Conservation (phyloP, 352 stramenopile genomes). For the Globisporangium ultimum region DNA sequence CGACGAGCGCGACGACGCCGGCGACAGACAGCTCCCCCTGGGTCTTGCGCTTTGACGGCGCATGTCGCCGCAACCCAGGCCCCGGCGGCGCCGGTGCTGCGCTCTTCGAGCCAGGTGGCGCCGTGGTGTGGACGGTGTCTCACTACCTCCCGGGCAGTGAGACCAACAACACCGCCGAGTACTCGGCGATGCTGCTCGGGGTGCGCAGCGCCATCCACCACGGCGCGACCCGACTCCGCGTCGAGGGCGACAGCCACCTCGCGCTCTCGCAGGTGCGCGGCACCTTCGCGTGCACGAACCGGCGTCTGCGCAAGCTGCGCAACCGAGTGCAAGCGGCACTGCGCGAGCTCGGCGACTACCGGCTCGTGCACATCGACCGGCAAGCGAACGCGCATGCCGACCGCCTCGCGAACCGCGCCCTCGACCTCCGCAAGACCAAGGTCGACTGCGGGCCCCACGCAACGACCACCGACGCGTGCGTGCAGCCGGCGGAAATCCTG, state of each 20-base stretch:
- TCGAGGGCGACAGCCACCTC: constrained; percentile 11
- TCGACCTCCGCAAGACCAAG: no score
- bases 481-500: no score
- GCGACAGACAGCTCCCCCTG: not conserved
- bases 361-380: constrained; percentile 19
- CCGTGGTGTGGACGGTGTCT: constrained; percentile 3
- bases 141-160: constrained; percentile 1
- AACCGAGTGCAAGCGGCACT: no score
- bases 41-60: constrained; percentile 14
- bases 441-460: no score
- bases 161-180: constrained; percentile 31
- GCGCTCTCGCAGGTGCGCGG: not conserved
- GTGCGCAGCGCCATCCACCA: constrained; percentile 8
- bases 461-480: no score
- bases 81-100: constrained; percentile 15
- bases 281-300: constrained; percentile 1
- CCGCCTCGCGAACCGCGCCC: constrained; percentile 11
- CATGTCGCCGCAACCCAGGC: not conserved
- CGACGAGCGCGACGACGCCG: not conserved
- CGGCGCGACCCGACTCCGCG: not conserved
- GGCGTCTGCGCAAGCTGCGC: no score
- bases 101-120: constrained; percentile 7
- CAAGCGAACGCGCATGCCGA: constrained; percentile 18
- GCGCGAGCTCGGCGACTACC: not conserved
- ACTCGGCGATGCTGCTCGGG: constrained; percentile 20